Base-by-base conservation (phyloP, 1,284 basidiomycete species). In the Cryptococcus maquisensis region DNA sequence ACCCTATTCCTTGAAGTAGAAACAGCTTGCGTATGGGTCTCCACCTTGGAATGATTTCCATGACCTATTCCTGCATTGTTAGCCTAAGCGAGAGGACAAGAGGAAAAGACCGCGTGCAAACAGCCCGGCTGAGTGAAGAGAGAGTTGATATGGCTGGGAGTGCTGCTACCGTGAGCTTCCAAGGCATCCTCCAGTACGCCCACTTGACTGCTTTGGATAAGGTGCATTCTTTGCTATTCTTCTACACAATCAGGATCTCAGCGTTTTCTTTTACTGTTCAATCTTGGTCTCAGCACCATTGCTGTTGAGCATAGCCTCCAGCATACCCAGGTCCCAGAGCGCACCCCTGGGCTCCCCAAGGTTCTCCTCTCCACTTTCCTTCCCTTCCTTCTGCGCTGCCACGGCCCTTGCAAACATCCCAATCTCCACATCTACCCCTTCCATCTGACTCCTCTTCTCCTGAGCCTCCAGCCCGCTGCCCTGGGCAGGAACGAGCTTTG, bases 271-370 rank as follows among this genome's bases (percentile, higher is more conserved):
- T n/a, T 50, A 50, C 21, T 24, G 40, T 43, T 74, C 76, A 51
- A 90, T 74, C 66, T 86, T 82, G 9, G 88, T 78, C 47, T 81
- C 69, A 52, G 76, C 64, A 2, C 89, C 88, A 16, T 81, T 74
- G 64, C 86, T 88, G 43, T 80, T 83, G 73, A 91, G 77, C 38
- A 82, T 81, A n/a, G 86, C 87, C 75, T 92, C 78, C 59, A 91
- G 85, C 62, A 90, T 79, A 32, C 85, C 85, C 23, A 91, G 83
- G 67, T 91, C 88, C 59, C 78, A 77, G 54, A 92, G 75, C 23
- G 87, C 83, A 13, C 75, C 81, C 41, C 65, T 60, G 5, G 71
- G 72, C 26, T 63, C 60, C 1, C 65, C 75, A 20, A 60, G 51
- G 54, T 73, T 68, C 39, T 51, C 44, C 49, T 60, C 60, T n/a